A percentile compares a stretch with the other conserved stretches of the same genome.
Evolutionary conservation across 345 rosid species (phyloP).

Genomic region (sweet orange (Citrus sinensis)): DNA sequence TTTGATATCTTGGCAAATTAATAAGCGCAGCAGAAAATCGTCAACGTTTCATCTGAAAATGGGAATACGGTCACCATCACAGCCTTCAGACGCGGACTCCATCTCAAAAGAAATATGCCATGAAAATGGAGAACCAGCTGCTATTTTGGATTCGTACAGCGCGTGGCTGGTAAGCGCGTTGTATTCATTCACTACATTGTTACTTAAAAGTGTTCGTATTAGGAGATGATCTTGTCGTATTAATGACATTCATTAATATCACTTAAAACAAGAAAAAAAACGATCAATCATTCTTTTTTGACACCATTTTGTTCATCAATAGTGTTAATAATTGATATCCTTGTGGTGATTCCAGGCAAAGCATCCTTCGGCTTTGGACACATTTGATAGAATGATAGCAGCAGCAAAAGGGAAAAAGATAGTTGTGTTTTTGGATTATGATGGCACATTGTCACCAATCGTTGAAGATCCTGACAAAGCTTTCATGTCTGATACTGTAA

Average conservation of each 20-base stretch:
- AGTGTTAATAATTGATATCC: too few relatives aligned
- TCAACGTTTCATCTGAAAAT: background rate
- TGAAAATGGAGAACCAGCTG: background rate
- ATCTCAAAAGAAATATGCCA: background rate
- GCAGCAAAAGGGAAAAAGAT: conserved; percentile 31
- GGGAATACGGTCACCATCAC: background rate
- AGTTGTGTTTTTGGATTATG: conserved; percentile 52
- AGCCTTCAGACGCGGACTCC: background rate
- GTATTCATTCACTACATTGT: too few relatives aligned
- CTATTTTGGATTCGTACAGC: background rate
- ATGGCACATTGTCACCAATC: conserved; percentile 57
- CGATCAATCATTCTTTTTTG: too few relatives aligned
- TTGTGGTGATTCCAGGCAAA: conserved; percentile 16
- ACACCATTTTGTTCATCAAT: background rate
- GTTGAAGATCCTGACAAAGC: conserved; percentile 45
- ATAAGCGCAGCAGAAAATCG: background rate
- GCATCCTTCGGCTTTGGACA: conserved; percentile 40
- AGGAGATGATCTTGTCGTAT: background rate
- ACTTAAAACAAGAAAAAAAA: too few relatives aligned
- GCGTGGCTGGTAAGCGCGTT: conserved; percentile 15
- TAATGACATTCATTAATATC: too few relatives aligned
- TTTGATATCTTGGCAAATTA: background rate
- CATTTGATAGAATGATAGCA: conserved; percentile 29
- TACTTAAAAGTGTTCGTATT: background rate
- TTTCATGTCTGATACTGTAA: conserved; percentile 36